These are phyloP conservation scores for Corymbia citriodora DNA, from an alignment of 441 rosid species.

Conservation along the genomic window DNA sequence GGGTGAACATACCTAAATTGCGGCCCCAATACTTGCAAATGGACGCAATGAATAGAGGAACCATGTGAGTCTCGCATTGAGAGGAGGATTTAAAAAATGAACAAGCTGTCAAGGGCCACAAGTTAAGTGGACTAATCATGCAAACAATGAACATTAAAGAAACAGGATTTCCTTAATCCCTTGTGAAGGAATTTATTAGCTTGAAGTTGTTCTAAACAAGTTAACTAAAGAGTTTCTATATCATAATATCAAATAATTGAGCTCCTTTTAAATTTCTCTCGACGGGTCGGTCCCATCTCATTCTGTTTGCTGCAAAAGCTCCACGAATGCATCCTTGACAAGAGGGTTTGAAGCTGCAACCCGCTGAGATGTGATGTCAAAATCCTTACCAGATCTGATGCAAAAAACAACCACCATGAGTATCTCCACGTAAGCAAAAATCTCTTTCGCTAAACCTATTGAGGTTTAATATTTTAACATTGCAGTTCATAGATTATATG, in stretches of 20 bases:
- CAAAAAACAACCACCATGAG: conserved; percentile 14
- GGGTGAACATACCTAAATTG: background rate
- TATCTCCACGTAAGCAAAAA: background rate
- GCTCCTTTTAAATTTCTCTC: background rate
- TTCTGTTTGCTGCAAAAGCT: conserved; percentile 46
- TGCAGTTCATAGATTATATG: background rate
- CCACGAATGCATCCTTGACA: conserved; percentile 65
- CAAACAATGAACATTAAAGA: background rate
- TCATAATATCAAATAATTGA: background rate
- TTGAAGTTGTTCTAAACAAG: background rate
- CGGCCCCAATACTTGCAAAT: background rate
- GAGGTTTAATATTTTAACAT: background rate
- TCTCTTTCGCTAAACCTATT: background rate
- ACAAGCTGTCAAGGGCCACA: background rate
- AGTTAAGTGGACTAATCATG: background rate
- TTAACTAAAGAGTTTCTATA: background rate
- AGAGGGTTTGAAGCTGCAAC: conserved; percentile 82
- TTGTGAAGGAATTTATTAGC: background rate
- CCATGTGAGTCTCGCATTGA: background rate
- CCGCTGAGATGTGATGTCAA: conserved; percentile 72
- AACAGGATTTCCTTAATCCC: background rate
- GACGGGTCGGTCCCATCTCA: conserved; percentile 13
- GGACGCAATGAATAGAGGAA: background rate
- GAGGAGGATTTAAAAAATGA: background rate
- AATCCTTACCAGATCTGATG: conserved; percentile 80